These are phyloP conservation scores for Pseudopithomyces maydicus DNA, from an alignment of 2,329 filamentous ascomycete genomes.

Conservation along the genomic window DNA sequence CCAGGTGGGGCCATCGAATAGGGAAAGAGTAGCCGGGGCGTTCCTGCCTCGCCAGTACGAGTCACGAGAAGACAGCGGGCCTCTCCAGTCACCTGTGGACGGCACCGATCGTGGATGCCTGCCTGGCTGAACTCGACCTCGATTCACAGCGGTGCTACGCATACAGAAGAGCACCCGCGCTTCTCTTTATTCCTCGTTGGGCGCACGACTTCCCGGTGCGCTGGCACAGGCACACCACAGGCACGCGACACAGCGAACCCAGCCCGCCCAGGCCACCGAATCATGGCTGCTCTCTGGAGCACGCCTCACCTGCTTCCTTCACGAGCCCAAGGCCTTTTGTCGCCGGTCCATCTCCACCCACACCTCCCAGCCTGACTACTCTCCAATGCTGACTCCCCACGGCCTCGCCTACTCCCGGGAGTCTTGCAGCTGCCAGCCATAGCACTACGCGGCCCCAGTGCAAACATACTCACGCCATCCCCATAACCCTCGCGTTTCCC, in stretches of 20 bases:
- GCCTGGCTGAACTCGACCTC: not conserved
- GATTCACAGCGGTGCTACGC: not conserved
- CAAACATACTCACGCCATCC: too few relatives aligned
- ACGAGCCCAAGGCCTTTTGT: conserved; percentile 39
- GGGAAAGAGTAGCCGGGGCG: conserved; percentile 4
- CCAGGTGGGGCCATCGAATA: not conserved
- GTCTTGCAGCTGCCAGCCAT: too few relatives aligned
- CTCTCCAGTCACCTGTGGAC: not conserved
- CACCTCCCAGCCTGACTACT: conserved; percentile 42
- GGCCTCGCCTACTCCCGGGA: too few relatives aligned
- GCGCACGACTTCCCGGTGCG: conserved; percentile 25
- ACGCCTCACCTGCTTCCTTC: conserved; percentile 44
- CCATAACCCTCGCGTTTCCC: too few relatives aligned
- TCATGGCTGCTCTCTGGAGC: conserved; percentile 32
- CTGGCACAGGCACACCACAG: conserved; percentile 41
- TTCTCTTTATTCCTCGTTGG: conserved; percentile 12
- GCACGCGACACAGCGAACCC: not conserved
- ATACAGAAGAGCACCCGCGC: not conserved
- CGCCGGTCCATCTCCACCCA: conserved; percentile 42
- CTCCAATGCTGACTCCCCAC: too few relatives aligned
- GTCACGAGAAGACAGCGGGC: not conserved
- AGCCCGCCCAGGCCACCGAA: conserved; percentile 13
- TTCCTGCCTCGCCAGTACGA: not conserved
- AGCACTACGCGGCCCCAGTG: too few relatives aligned
- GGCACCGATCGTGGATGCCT: too few relatives aligned